phyloP scores from a whole-genome alignment of 768 basidiomycete species.

The Calocybe cyanea region DNA sequence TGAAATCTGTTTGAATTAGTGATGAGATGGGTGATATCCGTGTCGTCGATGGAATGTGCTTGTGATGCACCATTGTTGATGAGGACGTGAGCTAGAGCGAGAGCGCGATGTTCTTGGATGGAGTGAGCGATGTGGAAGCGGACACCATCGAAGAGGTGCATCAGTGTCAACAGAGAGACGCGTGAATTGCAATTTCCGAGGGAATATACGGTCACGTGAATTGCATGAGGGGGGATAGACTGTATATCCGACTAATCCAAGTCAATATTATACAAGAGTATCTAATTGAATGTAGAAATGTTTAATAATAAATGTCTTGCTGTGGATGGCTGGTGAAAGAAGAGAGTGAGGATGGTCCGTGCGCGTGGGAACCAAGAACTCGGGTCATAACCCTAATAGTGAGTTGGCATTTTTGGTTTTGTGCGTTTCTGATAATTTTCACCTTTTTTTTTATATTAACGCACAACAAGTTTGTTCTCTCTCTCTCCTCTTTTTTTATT shows the following conservation, averaged over 20 bases:
- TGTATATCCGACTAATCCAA: too few relatives aligned
- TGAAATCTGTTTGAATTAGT: slow-evolving; percentile 53
- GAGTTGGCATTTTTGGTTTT: too few relatives aligned
- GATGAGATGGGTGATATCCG: slow-evolving; percentile 49
- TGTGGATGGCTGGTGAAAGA: neutral
- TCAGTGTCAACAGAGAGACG: neutral
- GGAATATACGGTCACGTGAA: neutral
- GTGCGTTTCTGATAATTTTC: too few relatives aligned
- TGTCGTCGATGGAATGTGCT: slow-evolving; percentile 28
- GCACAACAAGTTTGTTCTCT: slow-evolving; percentile 15
- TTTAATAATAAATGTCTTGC: neutral
- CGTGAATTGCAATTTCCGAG: neutral
- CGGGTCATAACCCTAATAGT: too few relatives aligned
- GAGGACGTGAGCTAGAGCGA: slow-evolving; percentile 45
- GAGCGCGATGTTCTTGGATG: slow-evolving; percentile 34
- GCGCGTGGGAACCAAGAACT: slow-evolving; percentile 17
- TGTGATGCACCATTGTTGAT: slow-evolving; percentile 46
- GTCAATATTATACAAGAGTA: too few relatives aligned
- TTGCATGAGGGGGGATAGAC: too few relatives aligned
- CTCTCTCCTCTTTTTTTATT: slow-evolving; percentile 24
- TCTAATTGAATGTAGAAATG: too few relatives aligned
- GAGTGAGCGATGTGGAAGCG: slow-evolving; percentile 49
- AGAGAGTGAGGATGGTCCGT: slow-evolving; percentile 12
- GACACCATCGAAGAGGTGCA: slow-evolving; percentile 36
- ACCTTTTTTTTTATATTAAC: neutral